Conservation (phyloP, 2,329 filamentous ascomycete genomes). For the Apiospora marii region DNA sequence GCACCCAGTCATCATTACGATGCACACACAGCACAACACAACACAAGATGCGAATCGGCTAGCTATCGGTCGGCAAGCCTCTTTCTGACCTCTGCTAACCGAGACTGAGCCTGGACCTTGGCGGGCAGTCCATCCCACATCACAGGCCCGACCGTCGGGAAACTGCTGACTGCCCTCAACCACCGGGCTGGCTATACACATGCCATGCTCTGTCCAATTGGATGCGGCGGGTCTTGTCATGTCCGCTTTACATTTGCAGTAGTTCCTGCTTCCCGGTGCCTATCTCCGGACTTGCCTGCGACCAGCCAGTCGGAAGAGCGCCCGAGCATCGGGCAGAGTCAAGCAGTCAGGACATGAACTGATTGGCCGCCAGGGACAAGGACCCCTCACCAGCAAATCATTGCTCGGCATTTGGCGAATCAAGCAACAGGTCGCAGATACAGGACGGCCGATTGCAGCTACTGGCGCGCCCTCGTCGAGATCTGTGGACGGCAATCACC, state of each 20-base stretch:
- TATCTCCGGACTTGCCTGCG: background rate
- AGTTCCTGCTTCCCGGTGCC: background rate
- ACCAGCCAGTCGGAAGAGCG: background rate
- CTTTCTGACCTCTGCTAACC: background rate
- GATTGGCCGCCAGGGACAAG: background rate
- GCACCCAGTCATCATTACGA: background rate
- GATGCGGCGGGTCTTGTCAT: background rate
- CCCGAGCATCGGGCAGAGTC: background rate
- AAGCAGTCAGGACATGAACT: background rate
- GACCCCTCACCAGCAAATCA: background rate
- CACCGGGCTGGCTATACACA: no score
- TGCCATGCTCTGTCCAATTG: background rate
- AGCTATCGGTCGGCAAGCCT: background rate
- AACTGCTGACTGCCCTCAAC: background rate
- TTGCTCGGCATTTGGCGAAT: background rate
- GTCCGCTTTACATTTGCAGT: background rate
- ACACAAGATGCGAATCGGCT: background rate
- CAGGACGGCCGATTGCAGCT: slow-evolving; percentile 15
- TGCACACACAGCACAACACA: background rate
- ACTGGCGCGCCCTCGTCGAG: background rate
- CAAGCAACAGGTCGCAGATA: background rate
- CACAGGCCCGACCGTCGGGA: background rate
- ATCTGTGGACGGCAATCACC: slow-evolving; percentile 10
- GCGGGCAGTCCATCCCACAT: background rate
- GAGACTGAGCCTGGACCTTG: background rate